phyloP scores from a whole-genome alignment of 495 filamentous ascomycete genomes.

The Melanomma pulvis-pyrius region DNA sequence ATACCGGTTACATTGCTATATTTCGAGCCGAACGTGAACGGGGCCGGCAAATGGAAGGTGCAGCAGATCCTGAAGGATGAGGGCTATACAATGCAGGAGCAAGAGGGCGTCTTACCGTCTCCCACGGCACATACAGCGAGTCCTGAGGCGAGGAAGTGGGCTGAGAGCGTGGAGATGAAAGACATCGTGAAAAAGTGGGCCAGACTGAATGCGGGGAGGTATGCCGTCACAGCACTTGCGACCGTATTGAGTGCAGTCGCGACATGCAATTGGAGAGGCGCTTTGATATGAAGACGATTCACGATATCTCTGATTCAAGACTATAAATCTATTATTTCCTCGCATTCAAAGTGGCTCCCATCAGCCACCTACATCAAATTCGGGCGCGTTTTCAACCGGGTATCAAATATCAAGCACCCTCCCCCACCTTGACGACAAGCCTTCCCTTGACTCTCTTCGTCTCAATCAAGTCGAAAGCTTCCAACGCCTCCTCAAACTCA shows the following conservation, averaged over 20 bases:
- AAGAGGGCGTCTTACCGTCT: constrained; percentile 25
- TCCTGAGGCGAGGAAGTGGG: constrained; percentile 29
- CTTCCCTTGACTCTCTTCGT: constrained; percentile 10
- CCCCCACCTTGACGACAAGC: constrained; percentile 10
- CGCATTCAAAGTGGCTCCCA: neutral
- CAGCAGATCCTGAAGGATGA: constrained; percentile 41
- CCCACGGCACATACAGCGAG: constrained; percentile 33
- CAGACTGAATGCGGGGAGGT: constrained; percentile 32
- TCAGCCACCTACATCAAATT: neutral
- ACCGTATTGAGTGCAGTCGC: constrained; percentile 30
- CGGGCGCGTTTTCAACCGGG: neutral
- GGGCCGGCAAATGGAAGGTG: constrained; percentile 43
- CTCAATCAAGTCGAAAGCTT: constrained; percentile 14
- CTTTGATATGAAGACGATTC: neutral
- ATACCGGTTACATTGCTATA: constrained; percentile 41
- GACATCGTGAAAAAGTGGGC: constrained; percentile 36
- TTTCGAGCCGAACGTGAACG: constrained; percentile 43
- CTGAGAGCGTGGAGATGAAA: constrained; percentile 36
- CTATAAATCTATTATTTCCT: too few relatives aligned
- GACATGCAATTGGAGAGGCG: constrained; percentile 11
- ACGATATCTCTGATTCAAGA: too few relatives aligned
- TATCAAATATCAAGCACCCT: neutral
- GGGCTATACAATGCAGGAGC: constrained; percentile 36
- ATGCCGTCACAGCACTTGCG: constrained; percentile 19
- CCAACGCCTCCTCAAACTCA: constrained; percentile 15